phyloP scores from a whole-genome alignment of 2,329 filamentous ascomycete genomes.

The Didymella lethalis region DNA sequence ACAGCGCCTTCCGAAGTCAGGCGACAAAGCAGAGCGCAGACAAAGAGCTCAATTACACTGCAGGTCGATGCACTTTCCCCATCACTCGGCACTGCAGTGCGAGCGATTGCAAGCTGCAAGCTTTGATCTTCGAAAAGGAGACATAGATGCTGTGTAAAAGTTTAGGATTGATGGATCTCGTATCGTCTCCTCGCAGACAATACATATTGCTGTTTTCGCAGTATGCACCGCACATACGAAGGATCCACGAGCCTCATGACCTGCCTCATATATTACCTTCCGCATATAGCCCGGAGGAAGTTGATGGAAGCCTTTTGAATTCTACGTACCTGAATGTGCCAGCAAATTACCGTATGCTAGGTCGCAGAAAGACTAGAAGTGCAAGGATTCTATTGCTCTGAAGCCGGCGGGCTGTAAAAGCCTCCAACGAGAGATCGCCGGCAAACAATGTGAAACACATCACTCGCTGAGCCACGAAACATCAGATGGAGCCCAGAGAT shows the following conservation, averaged over 20 bases:
- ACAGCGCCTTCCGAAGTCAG: slow-evolving; percentile 4
- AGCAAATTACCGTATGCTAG: slow-evolving; percentile 16
- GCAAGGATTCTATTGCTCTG: slow-evolving; percentile 26
- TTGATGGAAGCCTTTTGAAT: slow-evolving; percentile 36
- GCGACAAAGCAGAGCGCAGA: background rate
- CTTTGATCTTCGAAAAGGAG: background rate
- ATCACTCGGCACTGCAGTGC: background rate
- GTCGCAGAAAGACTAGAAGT: slow-evolving; percentile 21
- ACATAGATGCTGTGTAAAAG: background rate
- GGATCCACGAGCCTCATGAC: slow-evolving; percentile 34
- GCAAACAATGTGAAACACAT: background rate
- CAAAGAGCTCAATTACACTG: background rate
- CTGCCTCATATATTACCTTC: slow-evolving; percentile 30
- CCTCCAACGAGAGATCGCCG: slow-evolving; percentile 21
- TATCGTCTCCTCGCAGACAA: background rate
- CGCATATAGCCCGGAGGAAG: slow-evolving; percentile 25
- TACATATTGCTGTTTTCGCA: background rate
- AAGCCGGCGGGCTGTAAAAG: background rate
- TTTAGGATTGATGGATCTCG: background rate
- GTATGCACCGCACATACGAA: slow-evolving; percentile 10
- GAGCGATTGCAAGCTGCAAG: background rate
- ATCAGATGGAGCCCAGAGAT: background rate
- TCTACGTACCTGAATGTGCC: slow-evolving; percentile 22
- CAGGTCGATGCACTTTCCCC: background rate
- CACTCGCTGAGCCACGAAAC: background rate